These are phyloP conservation scores for Naganishia antarctica DNA, from an alignment of 768 basidiomycete species.

Conservation along the genomic window DNA sequence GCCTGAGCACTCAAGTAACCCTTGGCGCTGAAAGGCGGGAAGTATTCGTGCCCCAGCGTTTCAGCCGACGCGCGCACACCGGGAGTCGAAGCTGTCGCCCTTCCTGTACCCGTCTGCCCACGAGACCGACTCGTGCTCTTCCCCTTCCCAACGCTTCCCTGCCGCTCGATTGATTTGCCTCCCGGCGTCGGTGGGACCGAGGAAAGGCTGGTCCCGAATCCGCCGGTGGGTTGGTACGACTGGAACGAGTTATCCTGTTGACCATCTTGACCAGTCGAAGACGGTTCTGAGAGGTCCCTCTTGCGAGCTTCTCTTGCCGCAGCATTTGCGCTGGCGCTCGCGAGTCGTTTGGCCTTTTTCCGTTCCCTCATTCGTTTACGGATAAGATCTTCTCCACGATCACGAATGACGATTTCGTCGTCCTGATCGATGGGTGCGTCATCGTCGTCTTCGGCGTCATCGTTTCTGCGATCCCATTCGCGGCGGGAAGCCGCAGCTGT, in stretches of 20 bases:
- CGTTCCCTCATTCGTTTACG: slow-evolving; percentile 49
- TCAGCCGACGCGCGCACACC: neutral
- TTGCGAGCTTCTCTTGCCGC: slow-evolving; percentile 13
- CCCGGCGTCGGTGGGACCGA: slow-evolving; percentile 4
- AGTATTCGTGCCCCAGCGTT: neutral
- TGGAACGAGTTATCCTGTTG: neutral
- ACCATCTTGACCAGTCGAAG: neutral
- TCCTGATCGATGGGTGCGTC: neutral
- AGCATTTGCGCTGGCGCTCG: slow-evolving; percentile 30
- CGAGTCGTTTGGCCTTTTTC: slow-evolving; percentile 37
- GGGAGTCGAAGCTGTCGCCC: neutral
- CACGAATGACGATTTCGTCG: slow-evolving; percentile 29
- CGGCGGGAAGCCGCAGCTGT: neutral
- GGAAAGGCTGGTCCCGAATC: neutral
- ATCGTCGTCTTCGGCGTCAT: slow-evolving; percentile 2
- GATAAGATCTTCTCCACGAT: slow-evolving; percentile 52
- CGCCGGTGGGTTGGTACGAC: neutral
- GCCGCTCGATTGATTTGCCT: neutral
- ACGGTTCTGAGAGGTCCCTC: neutral
- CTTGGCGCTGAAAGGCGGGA: neutral
- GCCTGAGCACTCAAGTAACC: neutral
- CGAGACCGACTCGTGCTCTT: slow-evolving; percentile 7
- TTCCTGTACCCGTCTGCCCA: neutral
- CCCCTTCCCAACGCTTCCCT: neutral
- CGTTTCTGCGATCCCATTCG: neutral